These are phyloP conservation scores for Diplodia mutila DNA, from an alignment of 2,329 filamentous ascomycete genomes.

Conservation along the genomic window DNA sequence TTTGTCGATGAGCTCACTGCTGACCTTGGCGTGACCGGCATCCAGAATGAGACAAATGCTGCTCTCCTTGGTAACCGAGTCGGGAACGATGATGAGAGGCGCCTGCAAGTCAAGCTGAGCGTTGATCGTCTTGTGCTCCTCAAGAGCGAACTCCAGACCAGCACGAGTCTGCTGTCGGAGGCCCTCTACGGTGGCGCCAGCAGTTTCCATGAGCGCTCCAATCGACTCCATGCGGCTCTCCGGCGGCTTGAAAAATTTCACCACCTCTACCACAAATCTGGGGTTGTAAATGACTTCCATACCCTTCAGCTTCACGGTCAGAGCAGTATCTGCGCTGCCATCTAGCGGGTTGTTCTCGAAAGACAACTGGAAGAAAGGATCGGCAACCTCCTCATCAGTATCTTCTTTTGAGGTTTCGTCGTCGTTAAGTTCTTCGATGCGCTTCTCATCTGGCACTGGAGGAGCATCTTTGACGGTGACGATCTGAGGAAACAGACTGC, in stretches of 20 bases:
- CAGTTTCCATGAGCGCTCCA: conserved; percentile 90
- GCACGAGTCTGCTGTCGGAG: conserved; percentile 93
- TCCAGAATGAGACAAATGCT: conserved; percentile 92
- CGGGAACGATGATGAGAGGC: conserved; percentile 92
- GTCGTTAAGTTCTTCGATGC: conserved; percentile 54
- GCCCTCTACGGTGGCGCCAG: conserved; percentile 92
- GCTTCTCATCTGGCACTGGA: conserved; percentile 54
- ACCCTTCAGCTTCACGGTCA: conserved; percentile 90
- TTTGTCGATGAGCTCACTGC: conserved; percentile 90
- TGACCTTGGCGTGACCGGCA: conserved; percentile 92
- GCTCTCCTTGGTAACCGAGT: conserved; percentile 80
- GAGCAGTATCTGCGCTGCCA: conserved; percentile 84
- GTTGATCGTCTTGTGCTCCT: conserved; percentile 98
- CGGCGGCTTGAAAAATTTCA: conserved; percentile 94
- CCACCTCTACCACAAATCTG: conserved; percentile 85
- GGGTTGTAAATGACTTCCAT: conserved; percentile 98
- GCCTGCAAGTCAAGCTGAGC: conserved; percentile 94
- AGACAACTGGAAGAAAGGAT: conserved; percentile 89
- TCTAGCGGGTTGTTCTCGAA: conserved; percentile 96
- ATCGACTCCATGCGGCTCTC: conserved; percentile 99
- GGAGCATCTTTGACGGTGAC: conserved; percentile 91
- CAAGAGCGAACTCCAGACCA: conserved; percentile 91
- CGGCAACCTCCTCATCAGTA: conserved; percentile 54
- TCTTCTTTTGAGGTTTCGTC: conserved; percentile 51
- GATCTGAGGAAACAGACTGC: conserved; percentile 91